phyloP scores from a whole-genome alignment of 805 yeast species.

The Ascoidea tarda region DNA sequence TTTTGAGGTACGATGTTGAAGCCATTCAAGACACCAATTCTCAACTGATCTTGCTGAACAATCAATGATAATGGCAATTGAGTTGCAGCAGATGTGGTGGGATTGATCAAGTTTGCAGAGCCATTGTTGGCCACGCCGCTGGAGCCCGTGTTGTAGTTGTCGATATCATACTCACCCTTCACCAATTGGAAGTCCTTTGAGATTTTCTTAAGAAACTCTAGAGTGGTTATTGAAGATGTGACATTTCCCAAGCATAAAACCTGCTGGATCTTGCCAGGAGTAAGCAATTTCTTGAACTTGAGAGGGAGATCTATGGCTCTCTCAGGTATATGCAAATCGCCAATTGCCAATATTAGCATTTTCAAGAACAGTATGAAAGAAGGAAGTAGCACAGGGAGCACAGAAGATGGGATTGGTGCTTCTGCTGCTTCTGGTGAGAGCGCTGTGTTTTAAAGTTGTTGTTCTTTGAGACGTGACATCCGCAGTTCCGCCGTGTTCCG shows the following conservation, averaged over 20 bases:
- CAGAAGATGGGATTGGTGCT: too few species aligned
- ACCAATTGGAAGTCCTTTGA: conserved; percentile 67
- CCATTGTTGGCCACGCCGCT: conserved; percentile 7
- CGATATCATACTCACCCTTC: conserved; percentile 69
- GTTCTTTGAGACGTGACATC: too few species aligned
- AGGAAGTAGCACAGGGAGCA: too few species aligned
- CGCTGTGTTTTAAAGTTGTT: too few species aligned
- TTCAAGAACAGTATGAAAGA: background rate
- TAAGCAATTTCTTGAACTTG: conserved; percentile 60
- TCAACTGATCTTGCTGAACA: conserved; percentile 53
- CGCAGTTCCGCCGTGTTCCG: too few species aligned
- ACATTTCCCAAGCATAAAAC: conserved; percentile 80
- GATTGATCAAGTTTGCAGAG: background rate
- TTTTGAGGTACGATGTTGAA: conserved; percentile 70
- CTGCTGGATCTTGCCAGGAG: conserved; percentile 77
- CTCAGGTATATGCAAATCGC: conserved; percentile 85
- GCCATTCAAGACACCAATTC: conserved; percentile 79
- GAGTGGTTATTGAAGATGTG: conserved; percentile 49
- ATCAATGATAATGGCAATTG: conserved; percentile 48
- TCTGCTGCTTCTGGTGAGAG: too few species aligned
- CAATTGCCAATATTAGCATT: conserved; percentile 71
- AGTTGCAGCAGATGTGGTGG: conserved; percentile 1
- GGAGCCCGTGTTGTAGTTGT: conserved; percentile 13
- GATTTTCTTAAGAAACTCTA: conserved; percentile 47
- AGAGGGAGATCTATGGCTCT: conserved; percentile 50